Conservation (phyloP, 169 alveolate genomes). For the Eimeria acervulina region DNA sequence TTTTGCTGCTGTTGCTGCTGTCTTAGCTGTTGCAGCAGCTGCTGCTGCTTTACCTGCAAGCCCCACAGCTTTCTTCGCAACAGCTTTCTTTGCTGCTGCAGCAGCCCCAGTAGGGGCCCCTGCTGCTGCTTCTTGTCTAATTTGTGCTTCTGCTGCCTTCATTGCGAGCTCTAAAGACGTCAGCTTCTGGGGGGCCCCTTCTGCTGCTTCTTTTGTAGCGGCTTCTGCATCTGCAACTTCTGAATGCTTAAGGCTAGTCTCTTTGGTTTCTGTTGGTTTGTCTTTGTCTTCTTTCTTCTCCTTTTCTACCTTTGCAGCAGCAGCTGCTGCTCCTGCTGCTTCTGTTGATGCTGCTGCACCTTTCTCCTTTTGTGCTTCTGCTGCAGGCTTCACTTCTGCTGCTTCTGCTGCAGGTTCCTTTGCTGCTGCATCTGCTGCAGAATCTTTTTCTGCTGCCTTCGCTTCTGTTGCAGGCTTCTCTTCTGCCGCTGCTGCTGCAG, state of each 20-base stretch:
- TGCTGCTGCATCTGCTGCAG: slow-evolving; percentile 7
- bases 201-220: not conserved
- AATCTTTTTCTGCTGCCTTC: not conserved
- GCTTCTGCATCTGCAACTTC: not conserved
- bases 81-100: not conserved
- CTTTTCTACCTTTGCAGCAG: not conserved
- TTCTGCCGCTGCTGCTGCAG: not conserved
- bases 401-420: slow-evolving; percentile 39
- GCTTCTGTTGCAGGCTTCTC: not conserved
- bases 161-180: not conserved
- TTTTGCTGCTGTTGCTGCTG: slow-evolving; percentile 9
- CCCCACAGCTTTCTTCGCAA: not conserved
- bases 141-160: not conserved
- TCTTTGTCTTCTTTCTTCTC: not conserved
- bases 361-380: too few relatives aligned
- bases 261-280: not conserved
- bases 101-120: slow-evolving; percentile 22
- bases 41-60: slow-evolving; percentile 40
- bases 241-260: not conserved
- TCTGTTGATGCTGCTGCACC: not conserved
- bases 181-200: not conserved
- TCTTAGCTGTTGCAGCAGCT: slow-evolving; percentile 16
- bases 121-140: not conserved
- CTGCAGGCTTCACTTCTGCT: not conserved
- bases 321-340: not conserved